phyloP scores from a whole-genome alignment of 192 early-diverging fungal genomes.

The Chytriomyces sp. region DNA sequence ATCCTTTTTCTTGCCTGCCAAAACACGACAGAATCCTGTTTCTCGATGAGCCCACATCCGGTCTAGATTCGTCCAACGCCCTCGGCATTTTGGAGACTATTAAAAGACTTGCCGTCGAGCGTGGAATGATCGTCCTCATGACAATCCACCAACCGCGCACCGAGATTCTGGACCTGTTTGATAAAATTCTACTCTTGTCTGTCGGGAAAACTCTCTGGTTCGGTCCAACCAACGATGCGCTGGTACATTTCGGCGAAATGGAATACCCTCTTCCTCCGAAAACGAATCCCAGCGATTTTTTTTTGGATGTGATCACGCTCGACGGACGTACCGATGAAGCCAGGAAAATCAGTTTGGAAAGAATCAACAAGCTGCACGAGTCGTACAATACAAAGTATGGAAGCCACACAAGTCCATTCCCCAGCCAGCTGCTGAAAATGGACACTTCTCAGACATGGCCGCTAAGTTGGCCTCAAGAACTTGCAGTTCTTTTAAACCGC shows the following conservation, averaged over 20 bases:
- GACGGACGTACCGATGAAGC: slow-evolving; percentile 28
- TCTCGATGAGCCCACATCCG: slow-evolving; percentile 50
- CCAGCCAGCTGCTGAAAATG: slow-evolving; percentile 19
- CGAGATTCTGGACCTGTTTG: slow-evolving; percentile 77
- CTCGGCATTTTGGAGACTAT: slow-evolving; percentile 64
- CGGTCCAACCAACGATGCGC: slow-evolving; percentile 34
- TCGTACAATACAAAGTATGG: slow-evolving; percentile 35
- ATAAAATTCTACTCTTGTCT: slow-evolving; percentile 75
- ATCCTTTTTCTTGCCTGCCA: slow-evolving; percentile 40
- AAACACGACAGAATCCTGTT: slow-evolving; percentile 29
- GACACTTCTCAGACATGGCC: slow-evolving; percentile 24
- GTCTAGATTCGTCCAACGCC: slow-evolving; percentile 69
- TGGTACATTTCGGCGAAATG: slow-evolving; percentile 47
- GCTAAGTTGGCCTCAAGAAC: slow-evolving; percentile 26
- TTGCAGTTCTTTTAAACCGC: slow-evolving; percentile 42
- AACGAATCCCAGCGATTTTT: slow-evolving; percentile 53
- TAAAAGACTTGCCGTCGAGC: slow-evolving; percentile 57
- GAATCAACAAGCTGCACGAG: slow-evolving; percentile 32
- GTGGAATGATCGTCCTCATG: slow-evolving; percentile 69
- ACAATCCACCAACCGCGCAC: slow-evolving; percentile 80
- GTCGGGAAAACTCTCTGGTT: slow-evolving; percentile 63
- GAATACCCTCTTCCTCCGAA: slow-evolving; percentile 48
- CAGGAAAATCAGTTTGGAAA: slow-evolving; percentile 11
- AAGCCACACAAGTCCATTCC: slow-evolving; percentile 23
- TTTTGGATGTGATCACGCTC: slow-evolving; percentile 41